A percentile compares a stretch with the other conserved stretches of the same genome.
Conservation (phyloP, 768 basidiomycete species). For the Omphalotus guepiniiformis region DNA sequence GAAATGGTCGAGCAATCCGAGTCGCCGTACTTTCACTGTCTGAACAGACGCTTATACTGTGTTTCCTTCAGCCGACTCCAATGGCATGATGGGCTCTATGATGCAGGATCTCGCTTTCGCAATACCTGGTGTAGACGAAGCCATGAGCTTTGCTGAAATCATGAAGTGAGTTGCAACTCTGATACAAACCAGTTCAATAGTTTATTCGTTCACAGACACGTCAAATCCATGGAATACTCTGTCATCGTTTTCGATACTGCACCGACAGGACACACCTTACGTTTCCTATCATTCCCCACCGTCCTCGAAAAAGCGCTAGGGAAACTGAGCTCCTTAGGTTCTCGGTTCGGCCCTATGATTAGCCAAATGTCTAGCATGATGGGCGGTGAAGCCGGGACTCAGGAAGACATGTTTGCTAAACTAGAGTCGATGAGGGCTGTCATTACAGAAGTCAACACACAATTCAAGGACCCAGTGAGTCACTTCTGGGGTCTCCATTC, state of each 20-base stretch:
- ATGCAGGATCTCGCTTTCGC: conserved; percentile 99
- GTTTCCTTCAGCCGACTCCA: conserved; percentile 61
- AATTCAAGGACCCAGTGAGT: conserved; percentile 97
- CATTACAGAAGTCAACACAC: conserved; percentile 97
- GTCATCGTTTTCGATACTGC: conserved; percentile 99
- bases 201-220: conserved; percentile 58
- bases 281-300: conserved; percentile 97
- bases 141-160: conserved; percentile 99
- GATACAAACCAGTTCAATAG: not conserved
- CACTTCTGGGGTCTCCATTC: not conserved
- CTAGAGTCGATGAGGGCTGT: conserved; percentile 95
- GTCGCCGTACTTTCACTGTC: conserved; percentile 18
- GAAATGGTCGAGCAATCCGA: conserved; percentile 98
- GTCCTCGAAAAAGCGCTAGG: conserved; percentile 97
- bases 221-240: conserved; percentile 99
- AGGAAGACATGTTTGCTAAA: conserved; percentile 99
- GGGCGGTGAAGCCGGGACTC: conserved; percentile 85
- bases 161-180: conserved; percentile 75
- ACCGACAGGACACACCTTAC: conserved; percentile 96
- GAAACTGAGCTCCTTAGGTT: conserved; percentile 90
- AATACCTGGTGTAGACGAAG: conserved; percentile 98
- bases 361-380: conserved; percentile 97
- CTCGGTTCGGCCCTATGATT: conserved; percentile 96
- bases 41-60: not conserved
- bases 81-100: conserved; percentile 97